A percentile compares a stretch with the other conserved stretches of the same genome.
phyloP scores from a whole-genome alignment of 2,329 filamentous ascomycete genomes.

The Sphaerulina vaccinii region DNA sequence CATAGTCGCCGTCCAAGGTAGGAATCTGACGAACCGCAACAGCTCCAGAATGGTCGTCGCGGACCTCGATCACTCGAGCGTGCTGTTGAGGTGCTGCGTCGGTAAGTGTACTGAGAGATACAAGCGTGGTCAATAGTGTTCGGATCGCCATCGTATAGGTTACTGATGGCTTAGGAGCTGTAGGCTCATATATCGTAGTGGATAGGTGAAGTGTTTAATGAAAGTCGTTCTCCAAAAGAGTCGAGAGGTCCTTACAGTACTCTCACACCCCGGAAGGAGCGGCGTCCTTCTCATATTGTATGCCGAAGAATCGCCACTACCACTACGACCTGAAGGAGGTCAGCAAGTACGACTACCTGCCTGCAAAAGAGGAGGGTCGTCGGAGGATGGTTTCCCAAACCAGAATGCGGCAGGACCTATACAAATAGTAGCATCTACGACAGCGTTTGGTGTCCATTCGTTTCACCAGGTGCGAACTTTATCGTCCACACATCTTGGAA shows the following conservation, averaged over 20 bases:
- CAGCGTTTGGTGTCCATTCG: slow-evolving; percentile 5
- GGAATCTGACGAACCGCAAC: neutral
- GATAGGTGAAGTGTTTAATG: neutral
- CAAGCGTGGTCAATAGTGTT: slow-evolving; percentile 7
- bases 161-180: neutral
- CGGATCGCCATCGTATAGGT: slow-evolving; percentile 8
- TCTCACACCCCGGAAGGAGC: neutral
- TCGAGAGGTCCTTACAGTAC: neutral
- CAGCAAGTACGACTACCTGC: neutral
- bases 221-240: no score
- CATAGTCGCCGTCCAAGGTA: slow-evolving; percentile 22
- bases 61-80: slow-evolving; percentile 6
- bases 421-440: slow-evolving; percentile 1
- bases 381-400: neutral
- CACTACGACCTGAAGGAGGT: neutral
- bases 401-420: neutral
- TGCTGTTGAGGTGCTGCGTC: slow-evolving; percentile 11
- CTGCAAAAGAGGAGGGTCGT: neutral
- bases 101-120: slow-evolving; percentile 2
- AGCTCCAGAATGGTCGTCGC: neutral
- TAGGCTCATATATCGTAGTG: neutral
- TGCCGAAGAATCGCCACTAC: neutral
- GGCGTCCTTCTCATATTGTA: neutral
- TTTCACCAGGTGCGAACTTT: slow-evolving; percentile 13
- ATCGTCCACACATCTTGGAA: slow-evolving; percentile 1